Evolutionary conservation across 495 filamentous ascomycete genomes (phyloP).

Genomic region (Daldinia bambusicola): DNA sequence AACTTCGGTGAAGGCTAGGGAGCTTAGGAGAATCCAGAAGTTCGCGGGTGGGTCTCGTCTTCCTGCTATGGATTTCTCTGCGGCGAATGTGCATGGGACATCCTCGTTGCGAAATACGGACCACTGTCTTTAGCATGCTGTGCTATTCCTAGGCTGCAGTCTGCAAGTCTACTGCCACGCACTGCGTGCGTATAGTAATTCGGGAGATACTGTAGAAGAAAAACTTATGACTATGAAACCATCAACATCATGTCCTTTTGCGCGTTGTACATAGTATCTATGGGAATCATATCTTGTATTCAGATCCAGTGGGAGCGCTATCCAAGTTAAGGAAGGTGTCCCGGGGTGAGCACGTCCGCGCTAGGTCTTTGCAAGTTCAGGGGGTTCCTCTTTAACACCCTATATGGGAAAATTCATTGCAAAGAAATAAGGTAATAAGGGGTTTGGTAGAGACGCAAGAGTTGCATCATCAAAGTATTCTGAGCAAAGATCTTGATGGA

Average conservation of each 20-base stretch:
- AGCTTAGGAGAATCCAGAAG: conserved; percentile 19
- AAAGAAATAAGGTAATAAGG: conserved; percentile 15
- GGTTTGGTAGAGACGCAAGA: neutral
- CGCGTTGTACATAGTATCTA: conserved; percentile 11
- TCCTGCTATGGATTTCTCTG: conserved; percentile 19
- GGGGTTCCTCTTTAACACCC: conserved; percentile 20
- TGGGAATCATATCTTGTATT: conserved; percentile 11
- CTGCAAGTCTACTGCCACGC: neutral
- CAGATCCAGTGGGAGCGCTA: conserved; percentile 28
- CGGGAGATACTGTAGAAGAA: neutral
- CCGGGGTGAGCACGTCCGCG: conserved; percentile 36
- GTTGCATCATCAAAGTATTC: neutral
- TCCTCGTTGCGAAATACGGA: conserved; percentile 27
- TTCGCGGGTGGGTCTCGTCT: conserved; percentile 31
- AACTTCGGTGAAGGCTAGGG: conserved; percentile 29
- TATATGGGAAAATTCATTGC: conserved; percentile 28
- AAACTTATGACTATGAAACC: neutral
- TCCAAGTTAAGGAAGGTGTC: conserved; percentile 39
- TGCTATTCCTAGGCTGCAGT: neutral
- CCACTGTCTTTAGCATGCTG: neutral
- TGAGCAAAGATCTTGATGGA: conserved; percentile 2
- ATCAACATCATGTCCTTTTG: conserved; percentile 9
- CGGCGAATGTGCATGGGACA: conserved; percentile 33
- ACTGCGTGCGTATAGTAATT: conserved; percentile 1
- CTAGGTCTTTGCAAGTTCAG: conserved; percentile 28